A percentile compares a stretch with the other conserved stretches of the same genome.
Conservation (phyloP, 768 basidiomycete genomes). For the Mycena alexandri region DNA sequence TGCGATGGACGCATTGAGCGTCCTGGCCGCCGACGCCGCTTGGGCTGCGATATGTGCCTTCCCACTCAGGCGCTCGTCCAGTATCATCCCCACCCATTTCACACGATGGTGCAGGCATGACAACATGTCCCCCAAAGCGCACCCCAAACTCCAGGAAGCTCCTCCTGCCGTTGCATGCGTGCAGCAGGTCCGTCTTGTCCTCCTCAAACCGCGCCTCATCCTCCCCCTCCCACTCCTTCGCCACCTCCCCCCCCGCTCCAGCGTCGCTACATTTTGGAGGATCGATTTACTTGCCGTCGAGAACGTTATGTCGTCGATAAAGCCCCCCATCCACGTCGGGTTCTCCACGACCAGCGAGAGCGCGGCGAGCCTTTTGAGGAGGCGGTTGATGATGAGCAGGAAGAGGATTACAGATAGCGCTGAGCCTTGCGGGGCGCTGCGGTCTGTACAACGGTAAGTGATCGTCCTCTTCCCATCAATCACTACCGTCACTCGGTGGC, state of each 20-base stretch:
- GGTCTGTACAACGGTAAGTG: background rate
- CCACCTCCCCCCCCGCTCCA: slow-evolving; percentile 1
- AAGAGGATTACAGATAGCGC: background rate
- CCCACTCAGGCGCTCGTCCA: background rate
- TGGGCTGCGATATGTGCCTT: background rate
- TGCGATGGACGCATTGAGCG: background rate
- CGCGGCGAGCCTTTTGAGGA: background rate
- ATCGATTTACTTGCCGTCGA: background rate
- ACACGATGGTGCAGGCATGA: background rate
- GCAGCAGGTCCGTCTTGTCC: slow-evolving; percentile 12
- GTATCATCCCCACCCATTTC: background rate
- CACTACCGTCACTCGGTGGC: background rate
- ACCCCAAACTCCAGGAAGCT: background rate
- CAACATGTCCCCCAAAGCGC: background rate
- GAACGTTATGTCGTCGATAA: too few relatives aligned
- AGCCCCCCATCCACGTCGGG: background rate
- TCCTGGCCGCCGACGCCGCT: background rate
- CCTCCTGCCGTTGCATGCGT: background rate
- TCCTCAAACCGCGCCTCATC: slow-evolving; percentile 6
- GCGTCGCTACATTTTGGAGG: background rate
- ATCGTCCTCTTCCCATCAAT: background rate
- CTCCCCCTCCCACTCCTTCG: slow-evolving; percentile 1
- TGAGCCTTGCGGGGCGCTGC: background rate
- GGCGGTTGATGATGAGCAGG: background rate
- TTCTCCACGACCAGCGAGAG: background rate